Base-by-base conservation (phyloP, 768 basidiomycete species). In the Floccularia luteovirens region DNA sequence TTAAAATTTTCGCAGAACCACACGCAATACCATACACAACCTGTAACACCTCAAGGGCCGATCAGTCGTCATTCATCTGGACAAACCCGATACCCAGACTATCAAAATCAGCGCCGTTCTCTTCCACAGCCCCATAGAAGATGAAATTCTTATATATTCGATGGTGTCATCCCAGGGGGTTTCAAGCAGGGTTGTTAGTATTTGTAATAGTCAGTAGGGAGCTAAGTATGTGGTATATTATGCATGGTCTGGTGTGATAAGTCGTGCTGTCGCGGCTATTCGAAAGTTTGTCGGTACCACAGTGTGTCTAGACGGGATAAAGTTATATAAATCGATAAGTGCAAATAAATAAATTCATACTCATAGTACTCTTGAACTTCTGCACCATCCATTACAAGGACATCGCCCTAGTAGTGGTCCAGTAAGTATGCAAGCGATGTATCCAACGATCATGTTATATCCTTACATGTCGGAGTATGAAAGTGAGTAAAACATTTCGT, bases 241-340 rank as follows among this genome's bases (percentile, higher is more conserved):
- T 44, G 38, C 31, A 39, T 55, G 51, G 22, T 49, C 50, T 39
- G 59, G 52, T 43, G 63, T 61, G 49, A 89, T 88, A 43, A 59
- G 69, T 31, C 86, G 74, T 25, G 86, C 86, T 11, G 86, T 89
- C 2, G 86, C 86, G 22, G 84, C 85, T 45, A 89, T 83, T 2
- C 86, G 74, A 55, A 88, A 83, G 52, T 82, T 79, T 39, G 70
- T 66, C 8, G 86, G 86, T 41, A 82, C 57, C 3, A 89, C 86
- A 4, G 80, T 81, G 44, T 89, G 86, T 52, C 83, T 24, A 34
- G 1, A 35, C 17, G 12, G 13, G 16, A 27, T 14, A 14, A 11
- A 33, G n/a, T 21, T 32, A n/a, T n/a, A n/a, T n/a, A 38, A 20
- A 12, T 7, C 3, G 16, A 11, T 42, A 4, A 45, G 21, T 22